Base-by-base conservation (phyloP, 23 red algal species). In the Gracilariopsis chorda region DNA sequence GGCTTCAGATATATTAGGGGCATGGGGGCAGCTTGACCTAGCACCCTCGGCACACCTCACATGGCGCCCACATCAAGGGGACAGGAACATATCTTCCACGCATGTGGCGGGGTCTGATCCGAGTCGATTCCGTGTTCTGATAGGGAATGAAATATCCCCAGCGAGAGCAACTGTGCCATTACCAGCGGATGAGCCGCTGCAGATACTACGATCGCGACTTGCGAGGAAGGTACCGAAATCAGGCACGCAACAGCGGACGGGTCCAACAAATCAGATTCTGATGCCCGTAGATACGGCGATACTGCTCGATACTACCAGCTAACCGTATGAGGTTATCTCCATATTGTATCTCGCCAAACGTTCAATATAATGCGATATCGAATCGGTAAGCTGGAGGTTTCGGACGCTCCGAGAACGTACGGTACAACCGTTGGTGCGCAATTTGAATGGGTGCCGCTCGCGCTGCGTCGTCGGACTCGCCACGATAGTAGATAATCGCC, bases 11-110 rank as follows among this genome's bases (percentile, higher is more conserved):
- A 36, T 76, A 76, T 11, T 33, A 48, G 3, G 47, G 4, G 46
- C 70, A 76, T 41, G 70, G 70, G 40, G 39, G 70, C 4, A 76
- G 46, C 70, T 76, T 41, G 3, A 76, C 70, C 7, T 76, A 76
- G 46, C 70, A 76, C 42, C 70, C 70, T 24, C 37, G 34, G 46
- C 42, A 51, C 2, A 76, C 70, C 46, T 76, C 70, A 3, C 13
- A 51, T 11, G 40, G 30, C 19, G 70, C 40, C 70, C 70, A 76
- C 5, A 76, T 16, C 29, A 47, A 47, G 1, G 70, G 70, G 42
- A 76, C 14, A 2, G 70, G 42, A 2, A 76, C 42, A 36, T 76
- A 76, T 29, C 70, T 30, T 24, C 70, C 70, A 19, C 70, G 70
- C 34, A 76, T 49, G 40, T 51, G 40, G 16, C 37, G 36, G 2